These are phyloP conservation scores for Tetrahymena malaccensis DNA, from an alignment of 73 alveolate genomes.

Conservation along the genomic window DNA sequence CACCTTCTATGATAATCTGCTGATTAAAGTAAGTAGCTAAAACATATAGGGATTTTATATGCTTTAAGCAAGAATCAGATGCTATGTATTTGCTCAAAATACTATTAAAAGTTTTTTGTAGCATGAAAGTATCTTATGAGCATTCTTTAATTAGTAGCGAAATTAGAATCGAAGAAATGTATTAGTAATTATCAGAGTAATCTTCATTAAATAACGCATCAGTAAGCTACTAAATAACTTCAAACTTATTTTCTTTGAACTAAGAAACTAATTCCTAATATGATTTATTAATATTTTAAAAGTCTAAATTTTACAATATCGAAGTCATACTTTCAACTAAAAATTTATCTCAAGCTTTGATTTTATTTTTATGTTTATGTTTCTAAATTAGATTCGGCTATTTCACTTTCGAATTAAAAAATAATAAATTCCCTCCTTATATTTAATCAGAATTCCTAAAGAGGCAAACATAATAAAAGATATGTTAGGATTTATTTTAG, in stretches of 20 bases:
- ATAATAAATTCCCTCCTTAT: background rate
- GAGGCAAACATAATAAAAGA: background rate
- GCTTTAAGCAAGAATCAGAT: background rate
- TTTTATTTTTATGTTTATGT: no score
- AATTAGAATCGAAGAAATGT: background rate
- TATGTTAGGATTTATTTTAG: no score
- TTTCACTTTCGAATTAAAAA: background rate
- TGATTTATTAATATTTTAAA: no score
- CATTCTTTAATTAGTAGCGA: background rate
- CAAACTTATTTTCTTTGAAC: background rate
- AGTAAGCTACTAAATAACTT: background rate
- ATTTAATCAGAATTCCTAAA: background rate
- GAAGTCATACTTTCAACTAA: background rate
- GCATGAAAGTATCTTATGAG: background rate
- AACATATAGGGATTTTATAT: background rate
- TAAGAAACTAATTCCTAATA: background rate
- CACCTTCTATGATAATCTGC: background rate
- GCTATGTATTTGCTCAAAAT: background rate
- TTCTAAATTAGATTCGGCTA: background rate
- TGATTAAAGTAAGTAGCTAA: background rate
- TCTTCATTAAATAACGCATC: background rate
- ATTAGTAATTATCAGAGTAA: background rate
- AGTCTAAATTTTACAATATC: no score
- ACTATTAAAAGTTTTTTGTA: no score
- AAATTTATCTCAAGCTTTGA: background rate